phyloP scores from a whole-genome alignment of 352 stramenopile genomes.

The Halophytophthora polymorphica region DNA sequence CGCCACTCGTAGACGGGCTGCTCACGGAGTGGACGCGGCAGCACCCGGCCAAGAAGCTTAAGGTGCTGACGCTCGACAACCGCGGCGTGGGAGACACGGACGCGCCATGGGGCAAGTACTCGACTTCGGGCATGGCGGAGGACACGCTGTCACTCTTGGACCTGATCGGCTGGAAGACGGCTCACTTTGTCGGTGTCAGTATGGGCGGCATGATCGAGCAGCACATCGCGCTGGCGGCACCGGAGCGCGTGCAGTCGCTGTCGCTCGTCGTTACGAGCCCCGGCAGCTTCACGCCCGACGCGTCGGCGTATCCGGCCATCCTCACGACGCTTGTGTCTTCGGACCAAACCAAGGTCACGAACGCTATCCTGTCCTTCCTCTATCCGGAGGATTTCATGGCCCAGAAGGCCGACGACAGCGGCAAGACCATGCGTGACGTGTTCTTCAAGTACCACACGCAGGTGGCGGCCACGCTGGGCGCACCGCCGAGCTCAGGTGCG shows the following conservation, averaged over 20 bases:
- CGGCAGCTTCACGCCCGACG: conserved; percentile 36
- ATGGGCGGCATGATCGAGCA: conserved; percentile 77
- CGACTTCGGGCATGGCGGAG: conserved; percentile 53
- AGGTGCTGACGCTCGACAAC: conserved; percentile 62
- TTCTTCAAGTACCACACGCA: conserved; percentile 42
- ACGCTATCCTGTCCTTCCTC: conserved; percentile 47
- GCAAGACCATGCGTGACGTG: conserved; percentile 35
- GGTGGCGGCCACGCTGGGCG: conserved; percentile 19
- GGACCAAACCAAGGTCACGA: conserved; percentile 32
- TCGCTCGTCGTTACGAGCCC: conserved; percentile 61
- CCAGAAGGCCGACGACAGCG: conserved; percentile 27
- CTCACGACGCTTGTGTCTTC: conserved; percentile 39
- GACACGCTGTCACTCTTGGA: conserved; percentile 62
- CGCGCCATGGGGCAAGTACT: conserved; percentile 51
- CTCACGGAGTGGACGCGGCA: conserved; percentile 26
- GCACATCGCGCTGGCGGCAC: conserved; percentile 42
- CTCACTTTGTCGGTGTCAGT: conserved; percentile 53
- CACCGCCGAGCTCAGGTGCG: conserved; percentile 15
- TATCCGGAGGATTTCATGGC: conserved; percentile 46
- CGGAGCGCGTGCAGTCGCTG: conserved; percentile 51
- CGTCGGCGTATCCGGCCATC: conserved; percentile 24
- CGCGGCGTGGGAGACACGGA: conserved; percentile 51
- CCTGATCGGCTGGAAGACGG: conserved; percentile 41
- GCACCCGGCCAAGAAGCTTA: conserved; percentile 20
- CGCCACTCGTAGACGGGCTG: conserved; percentile 26